These are phyloP conservation scores for Sugiyamaella chiloensis DNA, from an alignment of 805 yeast genomes.

Conservation along the genomic window DNA sequence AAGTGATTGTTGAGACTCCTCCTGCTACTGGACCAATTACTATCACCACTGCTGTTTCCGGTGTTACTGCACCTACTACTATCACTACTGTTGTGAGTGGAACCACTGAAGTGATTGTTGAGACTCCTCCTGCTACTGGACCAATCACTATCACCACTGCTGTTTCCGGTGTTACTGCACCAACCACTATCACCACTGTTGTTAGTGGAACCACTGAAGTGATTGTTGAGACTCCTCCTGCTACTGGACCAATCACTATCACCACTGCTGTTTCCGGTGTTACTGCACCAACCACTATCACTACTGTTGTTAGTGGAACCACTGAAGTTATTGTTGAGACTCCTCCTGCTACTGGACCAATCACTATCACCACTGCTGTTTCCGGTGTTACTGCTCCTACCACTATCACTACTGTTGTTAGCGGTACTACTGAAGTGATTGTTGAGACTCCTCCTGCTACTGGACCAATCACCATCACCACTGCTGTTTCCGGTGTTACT, in stretches of 20 bases:
- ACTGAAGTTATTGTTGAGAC: constrained; percentile 3
- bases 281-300: constrained; percentile 4
- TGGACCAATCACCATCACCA: constrained; percentile 9
- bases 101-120: not conserved
- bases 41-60: not conserved
- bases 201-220: constrained; percentile 3
- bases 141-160: constrained; percentile 2
- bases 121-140: constrained; percentile 1
- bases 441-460: constrained; percentile 4
- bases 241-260: constrained; percentile 3
- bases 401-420: constrained; percentile 1
- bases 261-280: constrained; percentile 3
- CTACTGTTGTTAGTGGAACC: constrained; percentile 7
- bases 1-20: constrained; percentile 1
- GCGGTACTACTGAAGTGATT: constrained; percentile 2
- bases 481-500: constrained; percentile 2
- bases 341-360: constrained; percentile 5
- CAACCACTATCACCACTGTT: constrained; percentile 8
- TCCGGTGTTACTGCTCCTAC: constrained; percentile 3
- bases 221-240: constrained; percentile 5
- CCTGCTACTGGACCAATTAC: not conserved
- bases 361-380: constrained; percentile 3
- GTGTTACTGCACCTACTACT: constrained; percentile 1
- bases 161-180: not conserved
- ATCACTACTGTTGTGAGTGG: constrained; percentile 6